Conservation (phyloP, 1,284 basidiomycete species). For the Xerocomus nothofagi region DNA sequence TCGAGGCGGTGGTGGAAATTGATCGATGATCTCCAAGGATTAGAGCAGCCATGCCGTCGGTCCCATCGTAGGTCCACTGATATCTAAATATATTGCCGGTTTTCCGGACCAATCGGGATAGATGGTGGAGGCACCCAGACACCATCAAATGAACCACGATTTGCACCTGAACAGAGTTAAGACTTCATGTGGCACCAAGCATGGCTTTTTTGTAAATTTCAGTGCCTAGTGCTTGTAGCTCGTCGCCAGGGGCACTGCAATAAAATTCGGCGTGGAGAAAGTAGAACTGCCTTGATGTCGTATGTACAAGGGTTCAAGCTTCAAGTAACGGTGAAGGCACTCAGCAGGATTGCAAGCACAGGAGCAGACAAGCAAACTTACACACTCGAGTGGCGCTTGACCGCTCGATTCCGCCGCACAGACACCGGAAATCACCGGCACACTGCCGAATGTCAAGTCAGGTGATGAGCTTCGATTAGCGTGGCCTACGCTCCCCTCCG, state of each 20-base stretch:
- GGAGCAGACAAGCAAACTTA: too few relatives aligned
- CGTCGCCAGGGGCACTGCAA: conserved; percentile 1
- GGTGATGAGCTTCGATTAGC: neutral
- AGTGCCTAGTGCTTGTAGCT: neutral
- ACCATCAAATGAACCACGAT: conserved; percentile 2
- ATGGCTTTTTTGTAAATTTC: neutral
- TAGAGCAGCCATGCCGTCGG: neutral
- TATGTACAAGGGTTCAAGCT: neutral
- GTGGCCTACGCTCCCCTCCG: too few relatives aligned
- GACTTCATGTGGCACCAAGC: neutral
- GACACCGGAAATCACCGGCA: conserved; percentile 18
- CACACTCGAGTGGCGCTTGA: neutral
- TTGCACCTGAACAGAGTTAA: neutral
- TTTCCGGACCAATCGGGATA: neutral
- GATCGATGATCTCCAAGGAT: neutral
- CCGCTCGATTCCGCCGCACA: conserved; percentile 2
- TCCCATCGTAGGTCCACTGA: neutral
- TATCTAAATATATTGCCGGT: neutral
- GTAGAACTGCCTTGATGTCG: neutral
- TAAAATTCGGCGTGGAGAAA: neutral
- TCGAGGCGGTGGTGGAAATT: neutral
- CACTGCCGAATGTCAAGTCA: neutral
- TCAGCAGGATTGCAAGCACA: neutral
- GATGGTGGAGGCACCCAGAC: neutral
- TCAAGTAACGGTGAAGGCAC: neutral